Evolutionary conservation across 768 basidiomycete species (phyloP).

Genomic region (Mycena venus): DNA sequence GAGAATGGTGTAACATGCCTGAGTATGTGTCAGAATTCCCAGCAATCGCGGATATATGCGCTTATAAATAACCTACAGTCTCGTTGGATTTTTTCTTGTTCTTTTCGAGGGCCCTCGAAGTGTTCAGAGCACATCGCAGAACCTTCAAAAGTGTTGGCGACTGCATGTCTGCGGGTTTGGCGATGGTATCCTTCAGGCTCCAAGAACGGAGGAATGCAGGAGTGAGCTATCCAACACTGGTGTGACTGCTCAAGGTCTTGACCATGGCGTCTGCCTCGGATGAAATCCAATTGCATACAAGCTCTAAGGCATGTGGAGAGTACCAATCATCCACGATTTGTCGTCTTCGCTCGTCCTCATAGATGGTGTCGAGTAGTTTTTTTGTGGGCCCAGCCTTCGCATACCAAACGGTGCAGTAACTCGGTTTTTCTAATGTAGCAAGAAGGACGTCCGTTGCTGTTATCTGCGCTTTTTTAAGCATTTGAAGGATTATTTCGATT

Average conservation of each 20-base stretch:
- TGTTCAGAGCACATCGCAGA: neutral
- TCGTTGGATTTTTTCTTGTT: constrained; percentile 11
- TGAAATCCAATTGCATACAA: no score
- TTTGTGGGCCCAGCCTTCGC: no score
- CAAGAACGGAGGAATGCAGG: neutral
- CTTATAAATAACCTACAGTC: neutral
- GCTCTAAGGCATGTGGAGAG: no score
- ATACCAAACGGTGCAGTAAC: no score
- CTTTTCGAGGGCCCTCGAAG: neutral
- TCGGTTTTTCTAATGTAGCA: no score
- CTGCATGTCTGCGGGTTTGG: no score
- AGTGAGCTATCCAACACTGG: neutral
- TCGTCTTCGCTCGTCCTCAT: no score
- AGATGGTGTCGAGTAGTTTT: no score
- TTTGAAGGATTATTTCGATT: no score
- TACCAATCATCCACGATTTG: no score
- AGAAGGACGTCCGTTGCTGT: no score
- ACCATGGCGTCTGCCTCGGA: neutral
- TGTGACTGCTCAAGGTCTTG: neutral
- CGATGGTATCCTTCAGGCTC: neutral
- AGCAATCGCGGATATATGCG: neutral
- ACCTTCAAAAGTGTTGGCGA: neutral
- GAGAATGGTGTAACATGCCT: neutral
- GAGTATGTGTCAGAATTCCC: neutral
- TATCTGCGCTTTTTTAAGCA: no score